Conservation (phyloP, 2,329 filamentous ascomycete genomes). For the Fusarium nurragi region DNA sequence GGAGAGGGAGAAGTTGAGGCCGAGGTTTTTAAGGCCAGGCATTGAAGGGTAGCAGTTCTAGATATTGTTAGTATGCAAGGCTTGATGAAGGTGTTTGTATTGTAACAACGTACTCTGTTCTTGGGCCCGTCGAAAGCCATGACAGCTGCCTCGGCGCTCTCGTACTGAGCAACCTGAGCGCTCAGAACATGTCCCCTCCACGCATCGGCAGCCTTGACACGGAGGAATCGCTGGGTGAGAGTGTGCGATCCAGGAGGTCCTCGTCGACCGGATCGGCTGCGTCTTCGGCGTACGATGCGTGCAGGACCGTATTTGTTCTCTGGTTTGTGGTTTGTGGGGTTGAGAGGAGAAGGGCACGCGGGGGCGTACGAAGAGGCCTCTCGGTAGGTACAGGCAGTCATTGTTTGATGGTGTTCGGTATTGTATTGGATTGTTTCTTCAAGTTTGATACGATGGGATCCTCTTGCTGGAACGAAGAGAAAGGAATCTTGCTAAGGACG, state of each 20-base stretch:
- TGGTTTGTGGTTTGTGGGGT: slow-evolving; percentile 38
- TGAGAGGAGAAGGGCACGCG: slow-evolving; percentile 43
- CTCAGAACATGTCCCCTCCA: slow-evolving; percentile 51
- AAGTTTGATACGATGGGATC: background rate
- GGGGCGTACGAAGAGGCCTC: slow-evolving; percentile 39
- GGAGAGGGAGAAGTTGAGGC: slow-evolving; percentile 35
- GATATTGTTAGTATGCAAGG: slow-evolving; percentile 1
- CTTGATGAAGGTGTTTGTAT: background rate
- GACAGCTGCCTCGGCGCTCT: slow-evolving; percentile 23
- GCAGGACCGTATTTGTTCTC: slow-evolving; percentile 22
- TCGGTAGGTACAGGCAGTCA: slow-evolving; percentile 30
- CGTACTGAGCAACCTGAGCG: slow-evolving; percentile 42
- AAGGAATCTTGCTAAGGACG: background rate
- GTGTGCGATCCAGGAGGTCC: slow-evolving; percentile 45
- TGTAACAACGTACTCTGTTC: slow-evolving; percentile 29
- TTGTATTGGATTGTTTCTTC: background rate
- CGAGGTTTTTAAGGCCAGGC: slow-evolving; percentile 26
- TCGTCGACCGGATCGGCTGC: slow-evolving; percentile 18
- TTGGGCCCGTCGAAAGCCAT: slow-evolving; percentile 11
- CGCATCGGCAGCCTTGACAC: slow-evolving; percentile 54
- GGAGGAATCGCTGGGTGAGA: slow-evolving; percentile 54
- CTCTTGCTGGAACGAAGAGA: background rate
- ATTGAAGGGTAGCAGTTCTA: slow-evolving; percentile 37
- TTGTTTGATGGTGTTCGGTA: slow-evolving; percentile 19
- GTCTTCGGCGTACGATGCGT: slow-evolving; percentile 36